Conservation (phyloP, 164 flowering plant species). For the Cinnamomum chago region DNA sequence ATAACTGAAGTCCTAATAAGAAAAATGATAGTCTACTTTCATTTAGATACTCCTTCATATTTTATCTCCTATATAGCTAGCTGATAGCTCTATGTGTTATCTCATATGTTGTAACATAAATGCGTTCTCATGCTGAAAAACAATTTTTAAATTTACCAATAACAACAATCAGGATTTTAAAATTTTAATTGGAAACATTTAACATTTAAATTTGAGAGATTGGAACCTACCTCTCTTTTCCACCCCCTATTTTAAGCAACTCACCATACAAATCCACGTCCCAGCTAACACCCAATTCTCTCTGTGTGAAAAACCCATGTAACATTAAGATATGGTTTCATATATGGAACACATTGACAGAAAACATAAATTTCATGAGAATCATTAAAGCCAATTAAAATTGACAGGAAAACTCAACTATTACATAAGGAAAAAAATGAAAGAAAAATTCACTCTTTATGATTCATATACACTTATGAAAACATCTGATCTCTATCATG, state of each 20-base stretch:
- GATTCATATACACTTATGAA: too few relatives aligned
- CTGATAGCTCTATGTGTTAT: too few relatives aligned
- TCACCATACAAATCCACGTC: conserved; percentile 94
- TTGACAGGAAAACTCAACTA: too few relatives aligned
- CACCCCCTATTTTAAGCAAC: conserved; percentile 96
- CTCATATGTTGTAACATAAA: background rate
- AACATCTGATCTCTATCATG: too few relatives aligned
- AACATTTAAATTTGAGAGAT: background rate
- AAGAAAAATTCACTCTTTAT: too few relatives aligned
- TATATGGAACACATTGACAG: background rate
- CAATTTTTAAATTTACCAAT: background rate
- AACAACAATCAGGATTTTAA: background rate
- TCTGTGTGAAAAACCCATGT: conserved; percentile 35
- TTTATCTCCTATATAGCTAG: too few relatives aligned
- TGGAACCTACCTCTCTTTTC: conserved; percentile 75
- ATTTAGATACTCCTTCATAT: too few relatives aligned
- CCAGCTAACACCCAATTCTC: conserved; percentile 84
- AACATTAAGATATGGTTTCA: background rate
- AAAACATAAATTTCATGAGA: background rate
- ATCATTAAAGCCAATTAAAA: too few relatives aligned
- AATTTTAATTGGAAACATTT: too few relatives aligned
- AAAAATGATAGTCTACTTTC: too few relatives aligned
- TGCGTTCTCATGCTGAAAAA: background rate
- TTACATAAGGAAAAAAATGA: too few relatives aligned
- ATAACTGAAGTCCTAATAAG: background rate